These are phyloP conservation scores for Pichia sp. DNA, from an alignment of 1,139 yeast species.

Conservation along the genomic window DNA sequence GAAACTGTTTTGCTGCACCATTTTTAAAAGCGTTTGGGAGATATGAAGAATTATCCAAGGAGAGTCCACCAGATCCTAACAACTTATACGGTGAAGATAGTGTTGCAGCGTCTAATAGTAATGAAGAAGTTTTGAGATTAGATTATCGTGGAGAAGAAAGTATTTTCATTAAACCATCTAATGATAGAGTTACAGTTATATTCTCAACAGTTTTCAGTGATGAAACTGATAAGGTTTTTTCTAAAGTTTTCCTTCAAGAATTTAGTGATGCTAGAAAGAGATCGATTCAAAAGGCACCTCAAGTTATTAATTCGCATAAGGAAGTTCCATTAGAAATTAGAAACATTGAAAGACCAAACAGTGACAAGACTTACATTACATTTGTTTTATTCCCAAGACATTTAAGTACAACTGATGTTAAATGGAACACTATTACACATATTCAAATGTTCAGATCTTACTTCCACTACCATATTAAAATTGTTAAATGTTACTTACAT, in stretches of 20 bases:
- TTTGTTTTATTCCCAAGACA: slow-evolving; percentile 73
- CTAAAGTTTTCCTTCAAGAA: slow-evolving; percentile 93
- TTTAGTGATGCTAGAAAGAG: slow-evolving; percentile 96
- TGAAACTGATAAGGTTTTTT: slow-evolving; percentile 93
- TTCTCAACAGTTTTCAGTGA: slow-evolving; percentile 93
- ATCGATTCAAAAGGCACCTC: slow-evolving; percentile 97
- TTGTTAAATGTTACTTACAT: slow-evolving; percentile 97
- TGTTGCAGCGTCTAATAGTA: slow-evolving; percentile 33
- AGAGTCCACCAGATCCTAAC: slow-evolving; percentile 39
- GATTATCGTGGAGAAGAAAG: slow-evolving; percentile 92
- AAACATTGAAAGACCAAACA: slow-evolving; percentile 30
- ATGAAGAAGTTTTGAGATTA: slow-evolving; percentile 61
- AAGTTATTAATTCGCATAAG: slow-evolving; percentile 80
- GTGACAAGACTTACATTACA: slow-evolving; percentile 66
- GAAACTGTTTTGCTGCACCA: slow-evolving; percentile 89
- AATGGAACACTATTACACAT: slow-evolving; percentile 81
- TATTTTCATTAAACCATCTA: slow-evolving; percentile 84
- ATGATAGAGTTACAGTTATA: slow-evolving; percentile 93
- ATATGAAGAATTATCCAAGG: slow-evolving; percentile 61
- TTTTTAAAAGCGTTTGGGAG: slow-evolving; percentile 79
- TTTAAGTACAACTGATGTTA: slow-evolving; percentile 55
- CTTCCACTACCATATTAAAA: slow-evolving; percentile 96
- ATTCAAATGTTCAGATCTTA: slow-evolving; percentile 90
- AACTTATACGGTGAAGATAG: slow-evolving; percentile 41
- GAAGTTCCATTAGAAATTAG: slow-evolving; percentile 92